These are phyloP conservation scores for Penicillium paradoxum DNA, from an alignment of 495 filamentous ascomycete species.

Conservation along the genomic window DNA sequence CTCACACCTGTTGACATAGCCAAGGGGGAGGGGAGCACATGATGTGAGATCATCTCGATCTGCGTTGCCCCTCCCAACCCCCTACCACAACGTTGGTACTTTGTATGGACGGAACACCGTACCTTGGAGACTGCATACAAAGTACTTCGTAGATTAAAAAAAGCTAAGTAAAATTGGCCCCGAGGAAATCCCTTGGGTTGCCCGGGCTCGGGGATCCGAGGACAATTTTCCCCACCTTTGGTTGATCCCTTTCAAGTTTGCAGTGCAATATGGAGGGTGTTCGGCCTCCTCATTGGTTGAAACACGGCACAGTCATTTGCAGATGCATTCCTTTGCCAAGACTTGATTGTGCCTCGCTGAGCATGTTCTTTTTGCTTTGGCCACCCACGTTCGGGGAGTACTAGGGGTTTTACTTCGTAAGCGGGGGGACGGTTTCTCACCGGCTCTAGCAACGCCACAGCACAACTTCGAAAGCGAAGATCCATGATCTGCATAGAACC, in stretches of 20 bases:
- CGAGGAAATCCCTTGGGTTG: slow-evolving; percentile 8
- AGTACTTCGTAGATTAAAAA: neutral
- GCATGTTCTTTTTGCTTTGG: slow-evolving; percentile 2
- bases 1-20: neutral
- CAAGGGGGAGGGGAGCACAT: slow-evolving; percentile 13
- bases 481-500: slow-evolving; percentile 10
- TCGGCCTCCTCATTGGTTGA: slow-evolving; percentile 15
- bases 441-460: slow-evolving; percentile 4
- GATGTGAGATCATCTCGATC: slow-evolving; percentile 11
- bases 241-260: slow-evolving; percentile 16
- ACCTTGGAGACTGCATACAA: neutral
- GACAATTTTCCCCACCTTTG: slow-evolving; percentile 4
- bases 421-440: slow-evolving; percentile 9
- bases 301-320: slow-evolving; percentile 19
- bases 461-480: neutral
- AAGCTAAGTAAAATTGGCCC: neutral
- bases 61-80: slow-evolving; percentile 5
- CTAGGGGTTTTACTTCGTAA: neutral
- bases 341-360: slow-evolving; percentile 20
- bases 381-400: slow-evolving; percentile 5
- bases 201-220: slow-evolving; percentile 9
- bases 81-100: neutral
- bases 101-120: neutral
- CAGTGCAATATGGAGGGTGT: slow-evolving; percentile 14
- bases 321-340: slow-evolving; percentile 17